Evolutionary conservation across 768 basidiomycete species (phyloP).

Genomic region (Psilocybe cyanescens): DNA sequence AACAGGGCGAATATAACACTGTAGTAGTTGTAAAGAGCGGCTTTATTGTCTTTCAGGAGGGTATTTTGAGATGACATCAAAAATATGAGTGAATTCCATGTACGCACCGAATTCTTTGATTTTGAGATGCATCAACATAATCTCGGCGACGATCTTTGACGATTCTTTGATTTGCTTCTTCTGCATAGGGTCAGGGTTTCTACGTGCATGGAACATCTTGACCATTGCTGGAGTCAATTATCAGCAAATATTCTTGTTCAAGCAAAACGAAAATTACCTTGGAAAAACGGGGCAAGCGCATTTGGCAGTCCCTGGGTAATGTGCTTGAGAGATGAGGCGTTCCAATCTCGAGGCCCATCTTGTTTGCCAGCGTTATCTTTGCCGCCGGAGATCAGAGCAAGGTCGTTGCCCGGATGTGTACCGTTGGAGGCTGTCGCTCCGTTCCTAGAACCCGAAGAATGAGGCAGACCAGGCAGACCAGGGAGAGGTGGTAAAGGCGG

Average conservation of each 20-base stretch:
- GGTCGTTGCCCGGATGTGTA: conserved; percentile 21
- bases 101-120: conserved; percentile 55
- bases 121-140: conserved; percentile 74
- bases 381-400: conserved; percentile 18
- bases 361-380: conserved; percentile 36
- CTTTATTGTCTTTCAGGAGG: conserved; percentile 28
- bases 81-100: neutral
- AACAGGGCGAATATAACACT: conserved; percentile 51
- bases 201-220: conserved; percentile 83
- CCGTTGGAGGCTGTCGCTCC: conserved; percentile 35
- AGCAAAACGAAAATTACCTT: conserved; percentile 52
- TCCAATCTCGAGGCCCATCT: conserved; percentile 57
- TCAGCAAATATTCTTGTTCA: neutral
- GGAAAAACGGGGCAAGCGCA: conserved; percentile 81
- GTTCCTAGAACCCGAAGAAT: conserved; percentile 32
- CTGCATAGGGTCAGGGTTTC: conserved; percentile 75
- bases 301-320: conserved; percentile 78
- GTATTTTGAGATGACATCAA: neutral
- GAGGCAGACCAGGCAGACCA: conserved; percentile 32
- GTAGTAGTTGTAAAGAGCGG: conserved; percentile 47
- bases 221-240: conserved; percentile 62
- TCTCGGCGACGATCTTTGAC: conserved; percentile 67
- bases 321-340: conserved; percentile 79
- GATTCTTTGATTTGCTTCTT: conserved; percentile 77
- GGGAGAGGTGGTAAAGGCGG: conserved; percentile 34